A percentile compares a stretch with the other conserved stretches of the same genome.
phyloP scores from a whole-genome alignment of 1,139 yeast genomes.

The Ogataea hybrid region DNA sequence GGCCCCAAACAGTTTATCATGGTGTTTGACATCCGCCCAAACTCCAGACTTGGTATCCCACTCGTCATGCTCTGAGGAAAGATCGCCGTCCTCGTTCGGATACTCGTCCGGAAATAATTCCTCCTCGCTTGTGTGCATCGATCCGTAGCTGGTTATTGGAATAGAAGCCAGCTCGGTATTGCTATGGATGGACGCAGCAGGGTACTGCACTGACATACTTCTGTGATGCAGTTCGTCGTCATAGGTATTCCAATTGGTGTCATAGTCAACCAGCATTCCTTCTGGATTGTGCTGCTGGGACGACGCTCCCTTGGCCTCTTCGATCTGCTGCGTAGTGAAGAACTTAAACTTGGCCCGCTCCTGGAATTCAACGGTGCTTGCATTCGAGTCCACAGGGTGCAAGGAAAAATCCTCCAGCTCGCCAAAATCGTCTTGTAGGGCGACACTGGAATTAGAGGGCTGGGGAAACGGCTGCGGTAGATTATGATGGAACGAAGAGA shows the following conservation, averaged over 20 bases:
- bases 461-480: conserved; percentile 17
- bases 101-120: conserved; percentile 16
- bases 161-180: background rate
- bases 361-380: conserved; percentile 31
- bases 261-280: conserved; percentile 51
- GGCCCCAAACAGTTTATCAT: conserved; percentile 38
- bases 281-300: conserved; percentile 55
- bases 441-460: conserved; percentile 20
- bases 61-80: conserved; percentile 22
- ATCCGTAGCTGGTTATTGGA: conserved; percentile 16
- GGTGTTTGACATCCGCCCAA: conserved; percentile 27
- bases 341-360: conserved; percentile 58
- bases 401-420: conserved; percentile 24
- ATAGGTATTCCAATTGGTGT: conserved; percentile 69
- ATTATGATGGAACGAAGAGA: conserved; percentile 76
- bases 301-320: conserved; percentile 83
- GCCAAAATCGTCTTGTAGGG: conserved; percentile 11
- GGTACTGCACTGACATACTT: conserved; percentile 14
- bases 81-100: conserved; percentile 20
- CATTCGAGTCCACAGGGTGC: conserved; percentile 25
- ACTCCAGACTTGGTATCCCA: conserved; percentile 18
- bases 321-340: conserved; percentile 80
- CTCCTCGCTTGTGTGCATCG: conserved; percentile 19
- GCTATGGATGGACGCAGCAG: conserved; percentile 10
- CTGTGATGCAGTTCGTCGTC: conserved; percentile 34